Evolutionary conservation across 75 land plant genomes (phyloP).

Genomic region (Picea glauca): DNA sequence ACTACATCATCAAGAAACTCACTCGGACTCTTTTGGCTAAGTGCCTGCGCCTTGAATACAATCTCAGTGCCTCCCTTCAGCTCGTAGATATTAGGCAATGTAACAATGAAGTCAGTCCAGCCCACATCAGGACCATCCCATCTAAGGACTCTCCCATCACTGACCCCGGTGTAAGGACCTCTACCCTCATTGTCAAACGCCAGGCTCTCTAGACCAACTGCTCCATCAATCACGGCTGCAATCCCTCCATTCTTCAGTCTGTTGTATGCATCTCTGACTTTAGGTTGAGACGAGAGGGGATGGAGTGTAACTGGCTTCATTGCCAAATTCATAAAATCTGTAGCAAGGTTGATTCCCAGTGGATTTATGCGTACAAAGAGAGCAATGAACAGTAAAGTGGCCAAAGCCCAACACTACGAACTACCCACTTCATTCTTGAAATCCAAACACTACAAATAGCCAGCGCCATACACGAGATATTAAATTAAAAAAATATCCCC

Average conservation of each 20-base stretch:
- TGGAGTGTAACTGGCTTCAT: background rate
- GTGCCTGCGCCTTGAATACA: slow-evolving; percentile 60
- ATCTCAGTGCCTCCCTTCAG: slow-evolving; percentile 50
- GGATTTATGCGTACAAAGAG: no score
- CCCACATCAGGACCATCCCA: slow-evolving; percentile 43
- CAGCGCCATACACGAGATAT: no score
- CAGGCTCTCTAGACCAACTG: slow-evolving; percentile 55
- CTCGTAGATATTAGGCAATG: slow-evolving; percentile 38
- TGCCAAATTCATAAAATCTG: background rate
- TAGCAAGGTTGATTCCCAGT: background rate
- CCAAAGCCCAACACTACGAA: no score
- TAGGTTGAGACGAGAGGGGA: slow-evolving; percentile 5
- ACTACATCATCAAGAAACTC: slow-evolving; percentile 57
- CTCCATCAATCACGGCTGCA: slow-evolving; percentile 11
- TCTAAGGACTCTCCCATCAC: slow-evolving; percentile 59
- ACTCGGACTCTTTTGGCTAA: slow-evolving; percentile 61
- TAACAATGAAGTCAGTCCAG: slow-evolving; percentile 47
- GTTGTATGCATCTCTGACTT: background rate
- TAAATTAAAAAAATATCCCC: no score
- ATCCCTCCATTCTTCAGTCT: background rate
- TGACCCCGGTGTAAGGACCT: slow-evolving; percentile 62
- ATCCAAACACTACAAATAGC: no score
- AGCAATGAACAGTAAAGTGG: no score
- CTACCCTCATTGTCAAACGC: slow-evolving; percentile 49
- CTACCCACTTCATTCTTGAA: no score